phyloP scores from a whole-genome alignment of 2,329 filamentous ascomycete species.

The Tolypocladium sp. region DNA sequence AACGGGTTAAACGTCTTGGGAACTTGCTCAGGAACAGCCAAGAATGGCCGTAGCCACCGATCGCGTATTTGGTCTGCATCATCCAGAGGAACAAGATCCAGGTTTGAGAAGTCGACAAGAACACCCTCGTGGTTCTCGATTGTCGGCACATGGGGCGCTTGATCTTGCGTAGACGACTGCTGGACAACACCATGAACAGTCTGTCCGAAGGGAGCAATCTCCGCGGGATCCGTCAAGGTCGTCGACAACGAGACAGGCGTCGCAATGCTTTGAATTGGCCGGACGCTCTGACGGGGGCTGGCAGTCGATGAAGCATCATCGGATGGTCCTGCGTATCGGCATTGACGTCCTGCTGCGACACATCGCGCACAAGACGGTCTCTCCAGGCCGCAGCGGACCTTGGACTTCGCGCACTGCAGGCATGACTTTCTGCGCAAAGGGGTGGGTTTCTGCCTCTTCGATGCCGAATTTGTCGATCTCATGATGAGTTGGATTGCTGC shows the following conservation, averaged over 20 bases:
- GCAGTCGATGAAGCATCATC: background rate
- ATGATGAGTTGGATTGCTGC: too few species aligned
- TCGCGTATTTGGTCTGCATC: background rate
- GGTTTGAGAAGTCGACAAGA: background rate
- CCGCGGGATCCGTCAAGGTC: too few species aligned
- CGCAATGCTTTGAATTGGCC: too few species aligned
- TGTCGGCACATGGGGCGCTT: too few species aligned
- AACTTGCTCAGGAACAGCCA: background rate
- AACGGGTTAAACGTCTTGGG: background rate
- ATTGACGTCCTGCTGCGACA: background rate
- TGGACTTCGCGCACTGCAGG: background rate
- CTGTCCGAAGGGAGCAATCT: too few species aligned
- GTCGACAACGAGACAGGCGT: too few species aligned
- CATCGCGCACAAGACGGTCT: background rate
- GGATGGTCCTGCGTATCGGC: background rate
- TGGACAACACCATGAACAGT: too few species aligned
- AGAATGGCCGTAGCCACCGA: background rate
- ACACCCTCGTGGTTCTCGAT: too few species aligned
- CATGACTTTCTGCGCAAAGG: background rate
- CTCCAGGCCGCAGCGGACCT: background rate
- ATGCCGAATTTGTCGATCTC: too few species aligned
- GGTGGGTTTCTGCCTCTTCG: background rate
- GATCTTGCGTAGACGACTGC: too few species aligned
- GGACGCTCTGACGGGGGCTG: too few species aligned
- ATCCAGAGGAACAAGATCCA: background rate